Conservation (phyloP, 768 basidiomycete genomes). For the Lactarius akahatsu region DNA sequence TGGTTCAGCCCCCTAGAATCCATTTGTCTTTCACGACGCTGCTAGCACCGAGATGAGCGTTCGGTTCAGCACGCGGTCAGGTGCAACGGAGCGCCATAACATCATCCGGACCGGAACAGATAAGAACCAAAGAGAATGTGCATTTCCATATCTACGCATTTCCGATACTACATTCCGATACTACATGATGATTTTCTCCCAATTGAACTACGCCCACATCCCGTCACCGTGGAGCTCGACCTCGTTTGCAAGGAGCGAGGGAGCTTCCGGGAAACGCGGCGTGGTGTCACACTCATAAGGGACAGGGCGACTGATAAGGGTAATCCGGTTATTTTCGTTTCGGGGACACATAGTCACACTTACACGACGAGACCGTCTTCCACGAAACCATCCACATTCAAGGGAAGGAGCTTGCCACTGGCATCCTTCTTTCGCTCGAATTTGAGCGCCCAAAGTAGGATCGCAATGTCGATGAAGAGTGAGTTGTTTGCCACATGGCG, state of each 20-base stretch:
- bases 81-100: too few relatives aligned
- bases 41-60: too few relatives aligned
- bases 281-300: slow-evolving; percentile 22
- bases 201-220: neutral
- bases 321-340: slow-evolving; percentile 1
- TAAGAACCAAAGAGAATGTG: too few relatives aligned
- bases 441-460: slow-evolving; percentile 23
- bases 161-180: too few relatives aligned
- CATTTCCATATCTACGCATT: too few relatives aligned
- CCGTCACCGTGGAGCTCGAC: slow-evolving; percentile 21
- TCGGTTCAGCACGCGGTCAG: too few relatives aligned
- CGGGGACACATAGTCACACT: neutral
- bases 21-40: too few relatives aligned
- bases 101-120: too few relatives aligned
- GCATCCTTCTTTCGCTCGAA: slow-evolving; percentile 24
- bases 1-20: too few relatives aligned
- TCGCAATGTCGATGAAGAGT: slow-evolving; percentile 26
- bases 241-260: slow-evolving; percentile 11
- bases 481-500: slow-evolving; percentile 28
- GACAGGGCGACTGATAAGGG: slow-evolving; percentile 18
- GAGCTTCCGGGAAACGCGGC: slow-evolving; percentile 26
- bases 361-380: slow-evolving; percentile 29
- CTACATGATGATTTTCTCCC: neutral
- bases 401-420: slow-evolving; percentile 12
- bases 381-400: slow-evolving; percentile 28